phyloP scores from a whole-genome alignment of 2,329 filamentous ascomycete genomes.

The Byssochlamys sp. region DNA sequence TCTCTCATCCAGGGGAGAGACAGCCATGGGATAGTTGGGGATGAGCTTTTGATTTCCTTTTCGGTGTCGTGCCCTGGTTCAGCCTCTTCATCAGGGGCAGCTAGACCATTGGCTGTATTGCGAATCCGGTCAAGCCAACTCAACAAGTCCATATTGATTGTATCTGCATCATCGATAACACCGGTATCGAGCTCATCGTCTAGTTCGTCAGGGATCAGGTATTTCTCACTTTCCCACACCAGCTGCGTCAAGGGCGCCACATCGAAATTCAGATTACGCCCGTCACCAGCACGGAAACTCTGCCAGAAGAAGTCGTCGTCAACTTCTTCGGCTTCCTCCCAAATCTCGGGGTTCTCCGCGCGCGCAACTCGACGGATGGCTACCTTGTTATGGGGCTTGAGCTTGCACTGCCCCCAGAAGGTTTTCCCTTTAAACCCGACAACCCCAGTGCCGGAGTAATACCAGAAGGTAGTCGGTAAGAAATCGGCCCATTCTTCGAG shows the following conservation, averaged over 20 bases:
- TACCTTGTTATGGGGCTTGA: slow-evolving; percentile 10
- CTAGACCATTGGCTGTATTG: not conserved
- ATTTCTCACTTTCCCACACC: not conserved
- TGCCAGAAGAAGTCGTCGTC: slow-evolving; percentile 19
- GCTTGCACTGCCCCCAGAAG: slow-evolving; percentile 8
- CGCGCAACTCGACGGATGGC: slow-evolving; percentile 13
- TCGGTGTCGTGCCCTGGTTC: not conserved
- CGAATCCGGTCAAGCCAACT: not conserved
- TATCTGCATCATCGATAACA: not conserved
- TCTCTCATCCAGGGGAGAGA: not conserved
- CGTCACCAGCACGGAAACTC: not conserved
- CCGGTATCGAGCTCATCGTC: not conserved
- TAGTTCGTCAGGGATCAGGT: not conserved
- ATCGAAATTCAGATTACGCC: not conserved
- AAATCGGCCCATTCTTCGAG: slow-evolving; percentile 43
- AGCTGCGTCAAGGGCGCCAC: not conserved
- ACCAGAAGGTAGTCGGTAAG: slow-evolving; percentile 29
- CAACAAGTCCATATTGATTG: not conserved
- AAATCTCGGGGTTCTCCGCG: slow-evolving; percentile 6
- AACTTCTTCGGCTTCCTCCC: slow-evolving; percentile 12
- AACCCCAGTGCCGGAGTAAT: slow-evolving; percentile 30
- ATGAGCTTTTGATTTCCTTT: not conserved
- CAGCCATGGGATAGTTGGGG: not conserved
- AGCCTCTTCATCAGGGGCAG: not conserved
- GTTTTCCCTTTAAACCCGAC: slow-evolving; percentile 28